Base-by-base conservation (phyloP, 2,329 filamentous ascomycete species). In the Cercospora citrullina region DNA sequence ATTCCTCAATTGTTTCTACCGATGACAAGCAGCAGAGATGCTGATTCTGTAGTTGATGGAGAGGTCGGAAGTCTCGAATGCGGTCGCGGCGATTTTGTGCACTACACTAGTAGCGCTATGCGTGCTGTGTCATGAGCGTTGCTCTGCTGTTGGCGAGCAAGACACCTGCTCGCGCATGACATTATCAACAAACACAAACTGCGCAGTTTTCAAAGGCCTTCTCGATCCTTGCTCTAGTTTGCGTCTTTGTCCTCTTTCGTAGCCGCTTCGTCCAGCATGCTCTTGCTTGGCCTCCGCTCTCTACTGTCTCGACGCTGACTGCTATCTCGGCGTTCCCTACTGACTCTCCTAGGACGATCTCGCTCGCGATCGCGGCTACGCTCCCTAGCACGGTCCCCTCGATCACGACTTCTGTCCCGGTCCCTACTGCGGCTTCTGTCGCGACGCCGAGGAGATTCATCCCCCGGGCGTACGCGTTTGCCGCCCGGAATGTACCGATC, bases 401-500 rank as follows among this genome's bases (percentile, higher is more conserved):
- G 69, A 57, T 81, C 77, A 14, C 77, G 45, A 58, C 66, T 68
- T 9, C 67, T 48, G 23, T 72, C 68, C 18, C 77, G 33, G 31
- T 67, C 67, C 5, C 69, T 48, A 30, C 71, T 67, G 57, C 67
- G 64, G 48, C 55, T 64, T 48, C 63, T 60, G 1, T 69, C 68
- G 8, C 65, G 57, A 33, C 63, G 59, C n/a, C 63, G 23, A 33
- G 63, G 60, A 36, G 51, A 51, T 28, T 58, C 62, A 26, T 68
- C 59, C 33, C 63, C 64, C 28, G 72, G 62, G 21, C 62, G 62
- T 5, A 64, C 33, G n/a, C 62, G 62, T 51, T 64, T 69, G n/a
- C 75, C 71, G 23, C 77, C 73, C n/a, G 77, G 77, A 4, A 78
- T 72, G 61, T 78, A 79, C 7, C 77, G 75, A 70, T 79, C 77